phyloP scores from a whole-genome alignment of 2,329 filamentous ascomycete genomes.

The Eutypella sp. region DNA sequence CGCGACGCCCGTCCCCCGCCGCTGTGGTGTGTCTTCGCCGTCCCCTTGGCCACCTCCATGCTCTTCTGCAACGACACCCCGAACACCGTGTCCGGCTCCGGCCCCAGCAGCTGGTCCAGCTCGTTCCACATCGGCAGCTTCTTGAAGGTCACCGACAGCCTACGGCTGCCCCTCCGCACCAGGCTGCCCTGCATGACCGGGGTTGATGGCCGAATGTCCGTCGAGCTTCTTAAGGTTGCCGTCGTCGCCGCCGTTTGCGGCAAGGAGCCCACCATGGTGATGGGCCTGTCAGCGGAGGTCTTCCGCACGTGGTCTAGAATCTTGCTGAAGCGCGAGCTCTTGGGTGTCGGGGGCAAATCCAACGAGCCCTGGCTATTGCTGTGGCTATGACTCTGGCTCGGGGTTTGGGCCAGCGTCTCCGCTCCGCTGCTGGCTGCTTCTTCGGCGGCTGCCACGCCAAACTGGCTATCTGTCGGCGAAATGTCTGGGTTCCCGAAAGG shows the following conservation, averaged over 20 bases:
- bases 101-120: slow-evolving; percentile 7
- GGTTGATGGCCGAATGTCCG: slow-evolving; percentile 17
- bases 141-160: slow-evolving; percentile 28
- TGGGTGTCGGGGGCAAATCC: neutral
- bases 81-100: slow-evolving; percentile 30
- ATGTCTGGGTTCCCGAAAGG: slow-evolving; percentile 16
- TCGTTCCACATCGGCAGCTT: slow-evolving; percentile 29
- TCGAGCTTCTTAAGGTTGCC: slow-evolving; percentile 8
- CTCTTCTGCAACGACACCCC: slow-evolving; percentile 35
- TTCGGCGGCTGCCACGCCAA: slow-evolving; percentile 19
- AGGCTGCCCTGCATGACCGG: slow-evolving; percentile 25
- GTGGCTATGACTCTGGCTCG: neutral
- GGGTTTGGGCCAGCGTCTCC: too few species aligned
- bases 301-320: neutral
- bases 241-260: slow-evolving; percentile 11
- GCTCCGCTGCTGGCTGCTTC: too few species aligned
- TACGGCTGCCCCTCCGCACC: slow-evolving; percentile 22
- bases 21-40: slow-evolving; percentile 34
- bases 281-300: neutral
- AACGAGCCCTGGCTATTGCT: neutral
- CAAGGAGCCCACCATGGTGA: neutral
- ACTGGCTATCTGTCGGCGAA: slow-evolving; percentile 12
- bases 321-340: slow-evolving; percentile 1
- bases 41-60: slow-evolving; percentile 34
- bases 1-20: slow-evolving; percentile 28